Percentiles rank a stretch among this genome's conserved stretches.
Evolutionary conservation across 148 eudicot genomes (phyloP).

Genomic region (Amaranthus hypochondriacus): DNA sequence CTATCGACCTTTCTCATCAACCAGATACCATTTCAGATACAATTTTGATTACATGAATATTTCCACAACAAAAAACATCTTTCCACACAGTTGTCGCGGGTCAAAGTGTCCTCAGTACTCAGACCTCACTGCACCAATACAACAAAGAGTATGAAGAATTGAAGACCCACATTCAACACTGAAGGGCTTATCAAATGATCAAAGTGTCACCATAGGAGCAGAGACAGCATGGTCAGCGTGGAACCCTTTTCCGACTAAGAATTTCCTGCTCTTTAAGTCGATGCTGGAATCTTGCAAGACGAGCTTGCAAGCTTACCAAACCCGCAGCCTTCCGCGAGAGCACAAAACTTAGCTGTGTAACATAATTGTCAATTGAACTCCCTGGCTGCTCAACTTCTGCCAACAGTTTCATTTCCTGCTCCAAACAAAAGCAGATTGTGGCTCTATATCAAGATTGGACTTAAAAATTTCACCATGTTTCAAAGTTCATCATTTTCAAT

Average conservation of each 20-base stretch:
- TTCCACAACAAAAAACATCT: neutral
- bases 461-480: neutral
- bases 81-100: neutral
- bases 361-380: constrained; percentile 88
- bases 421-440: constrained; percentile 11
- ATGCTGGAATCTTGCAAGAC: constrained; percentile 94
- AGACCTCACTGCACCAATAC: constrained; percentile 1
- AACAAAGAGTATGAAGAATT: neutral
- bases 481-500: neutral
- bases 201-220: neutral
- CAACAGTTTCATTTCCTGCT: constrained; percentile 95
- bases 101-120: neutral
- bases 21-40: constrained; percentile 16
- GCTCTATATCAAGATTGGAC: neutral
- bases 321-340: constrained; percentile 97
- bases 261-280: constrained; percentile 97
- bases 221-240: constrained; percentile 33
- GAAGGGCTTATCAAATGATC: neutral
- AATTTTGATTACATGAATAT: constrained; percentile 12
- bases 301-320: constrained; percentile 93
- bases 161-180: neutral
- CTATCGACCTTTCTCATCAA: constrained; percentile 1
- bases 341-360: constrained; percentile 83
- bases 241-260: constrained; percentile 81
- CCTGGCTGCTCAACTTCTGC: constrained; percentile 99